A percentile compares a stretch with the other conserved stretches of the same genome.
Evolutionary conservation across 805 yeast genomes (phyloP).

Genomic region (Saccharomyces jurei): DNA sequence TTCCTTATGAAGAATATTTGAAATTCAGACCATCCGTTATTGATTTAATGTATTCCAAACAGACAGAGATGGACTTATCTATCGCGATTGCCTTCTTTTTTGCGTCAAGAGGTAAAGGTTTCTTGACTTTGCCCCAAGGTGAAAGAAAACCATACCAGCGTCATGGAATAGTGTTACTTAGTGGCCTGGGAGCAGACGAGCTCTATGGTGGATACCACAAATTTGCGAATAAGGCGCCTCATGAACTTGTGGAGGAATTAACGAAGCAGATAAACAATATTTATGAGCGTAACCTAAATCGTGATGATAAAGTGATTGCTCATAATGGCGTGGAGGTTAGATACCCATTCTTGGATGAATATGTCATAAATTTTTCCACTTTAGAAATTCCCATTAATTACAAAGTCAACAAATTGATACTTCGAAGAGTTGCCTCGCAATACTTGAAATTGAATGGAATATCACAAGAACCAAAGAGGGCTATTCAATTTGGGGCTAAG

Average conservation of each 20-base stretch:
- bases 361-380: slow-evolving; percentile 45
- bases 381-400: slow-evolving; percentile 41
- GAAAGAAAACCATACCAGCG: slow-evolving; percentile 36
- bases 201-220: slow-evolving; percentile 92
- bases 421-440: slow-evolving; percentile 52
- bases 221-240: slow-evolving; percentile 44
- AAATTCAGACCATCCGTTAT: slow-evolving; percentile 43
- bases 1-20: slow-evolving; percentile 60
- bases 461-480: slow-evolving; percentile 73
- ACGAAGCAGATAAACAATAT: slow-evolving; percentile 64
- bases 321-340: slow-evolving; percentile 85
- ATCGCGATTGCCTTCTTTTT: slow-evolving; percentile 93
- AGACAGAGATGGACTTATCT: slow-evolving; percentile 91
- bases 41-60: slow-evolving; percentile 68
- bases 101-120: slow-evolving; percentile 60
- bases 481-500: slow-evolving; percentile 93
- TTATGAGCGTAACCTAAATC: slow-evolving; percentile 70
- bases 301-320: slow-evolving; percentile 86
- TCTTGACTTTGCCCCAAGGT: slow-evolving; percentile 3
- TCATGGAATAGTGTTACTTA: slow-evolving; percentile 60
- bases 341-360: slow-evolving; percentile 73
- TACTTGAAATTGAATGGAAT: slow-evolving; percentile 46
- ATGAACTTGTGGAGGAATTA: slow-evolving; percentile 49
- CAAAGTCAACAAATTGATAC: slow-evolving; percentile 44
- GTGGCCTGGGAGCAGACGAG: slow-evolving; percentile 97